A percentile compares a stretch with the other conserved stretches of the same genome.
These are phyloP conservation scores for Dioscorea zingiberensis DNA, from an alignment of 106 monocot species.

Conservation along the genomic window DNA sequence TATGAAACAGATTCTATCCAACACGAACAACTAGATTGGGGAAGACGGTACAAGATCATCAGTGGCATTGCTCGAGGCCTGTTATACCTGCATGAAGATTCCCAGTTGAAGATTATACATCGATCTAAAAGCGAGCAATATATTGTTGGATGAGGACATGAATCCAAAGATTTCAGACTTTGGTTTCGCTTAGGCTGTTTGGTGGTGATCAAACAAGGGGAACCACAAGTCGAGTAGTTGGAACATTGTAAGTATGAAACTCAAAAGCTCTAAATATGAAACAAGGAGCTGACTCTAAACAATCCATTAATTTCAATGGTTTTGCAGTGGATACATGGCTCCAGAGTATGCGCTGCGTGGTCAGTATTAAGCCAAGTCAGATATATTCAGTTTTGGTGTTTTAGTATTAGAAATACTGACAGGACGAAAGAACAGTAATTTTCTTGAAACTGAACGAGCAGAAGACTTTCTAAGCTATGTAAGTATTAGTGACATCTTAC, in stretches of 20 bases:
- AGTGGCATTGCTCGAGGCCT: slow-evolving; percentile 11
- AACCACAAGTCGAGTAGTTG: slow-evolving; percentile 1
- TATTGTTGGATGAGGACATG: slow-evolving; percentile 9
- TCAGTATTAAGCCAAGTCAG: slow-evolving; percentile 3
- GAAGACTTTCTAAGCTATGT: slow-evolving; percentile 8
- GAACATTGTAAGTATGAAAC: slow-evolving; percentile 8
- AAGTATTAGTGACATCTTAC: not conserved
- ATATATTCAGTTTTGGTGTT: slow-evolving; percentile 11
- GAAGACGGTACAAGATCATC: slow-evolving; percentile 7
- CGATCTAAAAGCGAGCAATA: slow-evolving; percentile 13
- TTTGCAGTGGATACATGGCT: slow-evolving; percentile 17
- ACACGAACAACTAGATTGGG: slow-evolving; percentile 5
- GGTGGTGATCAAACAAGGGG: not conserved
- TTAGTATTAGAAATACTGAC: slow-evolving; percentile 12
- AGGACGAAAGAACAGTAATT: slow-evolving; percentile 8
- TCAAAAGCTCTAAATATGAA: no score
- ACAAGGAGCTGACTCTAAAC: no score
- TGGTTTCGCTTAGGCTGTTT: slow-evolving; percentile 12
- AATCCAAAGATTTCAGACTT: slow-evolving; percentile 19
- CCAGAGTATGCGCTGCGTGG: slow-evolving; percentile 15
- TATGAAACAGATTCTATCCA: slow-evolving; percentile 5
- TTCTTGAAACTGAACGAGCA: not conserved
- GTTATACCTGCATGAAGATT: slow-evolving; percentile 12
- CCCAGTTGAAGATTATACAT: slow-evolving; percentile 5
- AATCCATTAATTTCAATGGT: no score